These are phyloP conservation scores for Rhizoctonia solani DNA, from an alignment of 1,284 basidiomycete species.

Conservation along the genomic window DNA sequence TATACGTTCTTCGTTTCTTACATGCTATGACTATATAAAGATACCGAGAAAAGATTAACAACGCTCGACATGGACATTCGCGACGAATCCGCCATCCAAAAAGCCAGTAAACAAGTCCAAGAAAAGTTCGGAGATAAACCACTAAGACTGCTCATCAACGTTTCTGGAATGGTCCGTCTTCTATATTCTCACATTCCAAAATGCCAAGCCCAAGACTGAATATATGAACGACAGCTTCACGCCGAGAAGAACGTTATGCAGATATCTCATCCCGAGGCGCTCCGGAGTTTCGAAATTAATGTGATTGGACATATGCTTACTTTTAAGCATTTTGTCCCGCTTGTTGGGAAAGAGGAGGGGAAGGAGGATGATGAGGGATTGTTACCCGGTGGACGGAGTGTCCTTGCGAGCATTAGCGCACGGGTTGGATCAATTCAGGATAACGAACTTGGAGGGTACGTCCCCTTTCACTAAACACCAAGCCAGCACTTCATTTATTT, in stretches of 20 bases:
- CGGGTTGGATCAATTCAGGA: slow-evolving; percentile 38
- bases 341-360: slow-evolving; percentile 31
- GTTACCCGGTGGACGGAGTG: slow-evolving; percentile 23
- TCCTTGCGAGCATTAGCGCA: slow-evolving; percentile 36
- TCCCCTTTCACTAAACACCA: background rate
- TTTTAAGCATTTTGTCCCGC: slow-evolving; percentile 38
- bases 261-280: slow-evolving; percentile 25
- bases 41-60: slow-evolving; percentile 22
- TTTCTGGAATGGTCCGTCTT: slow-evolving; percentile 37
- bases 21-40: slow-evolving; percentile 1
- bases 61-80: slow-evolving; percentile 36
- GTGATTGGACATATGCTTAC: slow-evolving; percentile 38
- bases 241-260: slow-evolving; percentile 38
- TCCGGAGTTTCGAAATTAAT: slow-evolving; percentile 37
- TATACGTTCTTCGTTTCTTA: background rate
- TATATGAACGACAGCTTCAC: slow-evolving; percentile 19
- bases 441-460: slow-evolving; percentile 37
- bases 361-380: slow-evolving; percentile 32
- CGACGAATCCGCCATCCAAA: slow-evolving; percentile 33
- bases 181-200: background rate
- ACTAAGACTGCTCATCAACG: slow-evolving; percentile 34
- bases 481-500: background rate
- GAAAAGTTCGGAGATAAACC: slow-evolving; percentile 36
- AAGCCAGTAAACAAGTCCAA: slow-evolving; percentile 31
- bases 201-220: background rate